These are phyloP conservation scores for Obelidium mucronatum DNA, from an alignment of 192 early-diverging fungal species.

Conservation along the genomic window DNA sequence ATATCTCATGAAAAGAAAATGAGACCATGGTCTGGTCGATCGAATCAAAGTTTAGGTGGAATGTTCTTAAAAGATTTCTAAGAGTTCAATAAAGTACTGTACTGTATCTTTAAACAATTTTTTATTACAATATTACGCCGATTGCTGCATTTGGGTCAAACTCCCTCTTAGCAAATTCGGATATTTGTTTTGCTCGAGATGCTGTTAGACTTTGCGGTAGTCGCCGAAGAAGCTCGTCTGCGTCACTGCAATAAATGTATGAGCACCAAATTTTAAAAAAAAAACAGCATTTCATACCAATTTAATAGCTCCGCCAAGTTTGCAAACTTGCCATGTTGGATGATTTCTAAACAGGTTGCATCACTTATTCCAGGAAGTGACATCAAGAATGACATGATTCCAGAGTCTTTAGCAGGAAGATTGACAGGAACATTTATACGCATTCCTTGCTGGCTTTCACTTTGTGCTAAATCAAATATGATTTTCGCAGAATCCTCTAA, in stretches of 20 bases:
- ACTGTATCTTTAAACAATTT: neutral
- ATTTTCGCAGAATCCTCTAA: constrained; percentile 40
- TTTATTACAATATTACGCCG: constrained; percentile 11
- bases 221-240: constrained; percentile 9
- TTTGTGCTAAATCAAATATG: constrained; percentile 28
- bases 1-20: constrained; percentile 9
- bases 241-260: neutral
- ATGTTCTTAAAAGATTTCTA: constrained; percentile 28
- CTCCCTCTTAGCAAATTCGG: neutral
- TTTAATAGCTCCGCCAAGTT: constrained; percentile 32
- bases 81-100: no score
- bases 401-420: constrained; percentile 39
- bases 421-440: constrained; percentile 35
- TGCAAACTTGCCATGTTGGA: constrained; percentile 22
- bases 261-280: neutral
- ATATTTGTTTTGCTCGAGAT: constrained; percentile 9
- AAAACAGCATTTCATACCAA: constrained; percentile 5
- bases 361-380: constrained; percentile 37
- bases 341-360: constrained; percentile 38
- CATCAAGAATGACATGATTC: constrained; percentile 30
- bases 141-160: constrained; percentile 27
- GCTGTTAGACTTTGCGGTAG: constrained; percentile 10
- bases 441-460: constrained; percentile 35
- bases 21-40: constrained; percentile 27
- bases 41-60: constrained; percentile 4